Conservation (phyloP, 2,329 filamentous ascomycete genomes). For the Fusarium foetens region DNA sequence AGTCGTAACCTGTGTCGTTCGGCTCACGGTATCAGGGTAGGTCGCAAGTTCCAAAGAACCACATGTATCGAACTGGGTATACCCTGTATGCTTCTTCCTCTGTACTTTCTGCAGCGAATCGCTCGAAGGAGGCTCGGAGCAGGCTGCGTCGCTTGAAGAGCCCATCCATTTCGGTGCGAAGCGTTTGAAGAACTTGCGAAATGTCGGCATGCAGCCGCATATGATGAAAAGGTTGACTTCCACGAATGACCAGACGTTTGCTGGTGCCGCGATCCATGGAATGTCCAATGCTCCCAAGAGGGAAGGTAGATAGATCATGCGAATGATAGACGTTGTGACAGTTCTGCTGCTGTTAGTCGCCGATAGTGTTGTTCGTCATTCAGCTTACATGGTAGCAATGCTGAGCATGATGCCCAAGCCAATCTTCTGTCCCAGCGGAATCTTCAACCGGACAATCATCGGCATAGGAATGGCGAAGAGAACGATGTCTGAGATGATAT, state of each 20-base stretch:
- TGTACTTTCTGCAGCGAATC: conserved; percentile 5
- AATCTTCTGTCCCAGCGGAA: conserved; percentile 58
- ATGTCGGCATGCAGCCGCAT: conserved; percentile 42
- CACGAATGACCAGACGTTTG: conserved; percentile 45
- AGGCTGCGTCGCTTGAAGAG: conserved; percentile 64
- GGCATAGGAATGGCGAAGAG: conserved; percentile 58
- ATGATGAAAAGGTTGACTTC: conserved; percentile 48
- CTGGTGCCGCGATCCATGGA: conserved; percentile 34
- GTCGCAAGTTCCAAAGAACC: conserved; percentile 3
- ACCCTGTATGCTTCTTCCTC: conserved; percentile 23
- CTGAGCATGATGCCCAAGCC: conserved; percentile 56
- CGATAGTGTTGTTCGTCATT: accelerated
- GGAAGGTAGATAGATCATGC: conserved; percentile 41
- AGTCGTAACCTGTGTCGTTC: neutral
- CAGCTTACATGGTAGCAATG: conserved; percentile 48
- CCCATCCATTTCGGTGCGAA: conserved; percentile 71
- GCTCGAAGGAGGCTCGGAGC: neutral
- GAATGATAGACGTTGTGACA: conserved; percentile 46
- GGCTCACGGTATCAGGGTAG: neutral
- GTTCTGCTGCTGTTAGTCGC: conserved; percentile 37
- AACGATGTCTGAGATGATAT: conserved; percentile 59
- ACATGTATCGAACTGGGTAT: conserved; percentile 11
- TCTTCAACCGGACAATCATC: conserved; percentile 55
- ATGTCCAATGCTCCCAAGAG: conserved; percentile 31
- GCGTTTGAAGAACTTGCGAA: conserved; percentile 65